Percentiles rank a stretch among this genome's conserved stretches.
Evolutionary conservation across 805 yeast species (phyloP).

Genomic region (Yamadazyma paraphyllophila): DNA sequence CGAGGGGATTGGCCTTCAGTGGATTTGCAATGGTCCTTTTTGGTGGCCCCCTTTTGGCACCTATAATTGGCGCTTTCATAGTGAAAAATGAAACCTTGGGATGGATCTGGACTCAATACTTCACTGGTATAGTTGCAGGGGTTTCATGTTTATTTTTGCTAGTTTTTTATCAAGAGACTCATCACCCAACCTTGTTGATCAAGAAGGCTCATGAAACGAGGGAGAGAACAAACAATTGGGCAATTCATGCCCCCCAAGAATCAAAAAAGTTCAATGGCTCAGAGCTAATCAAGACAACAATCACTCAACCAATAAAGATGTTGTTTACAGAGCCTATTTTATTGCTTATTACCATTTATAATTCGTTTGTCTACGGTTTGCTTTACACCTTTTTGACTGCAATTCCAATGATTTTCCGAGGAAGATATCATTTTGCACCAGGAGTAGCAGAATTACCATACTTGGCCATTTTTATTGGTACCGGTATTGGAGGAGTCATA

Average conservation of each 20-base stretch:
- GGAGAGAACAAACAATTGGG: conserved; percentile 43
- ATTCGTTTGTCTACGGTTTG: conserved; percentile 49
- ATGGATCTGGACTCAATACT: conserved; percentile 62
- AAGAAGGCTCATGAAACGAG: conserved; percentile 32
- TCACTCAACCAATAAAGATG: conserved; percentile 41
- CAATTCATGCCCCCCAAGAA: conserved; percentile 39
- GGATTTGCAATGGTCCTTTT: conserved; percentile 74
- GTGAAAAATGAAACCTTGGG: conserved; percentile 38
- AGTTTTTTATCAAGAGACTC: conserved; percentile 36
- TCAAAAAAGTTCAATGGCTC: conserved; percentile 26
- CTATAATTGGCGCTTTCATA: conserved; percentile 52
- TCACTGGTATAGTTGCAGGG: conserved; percentile 41
- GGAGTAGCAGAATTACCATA: conserved; percentile 80
- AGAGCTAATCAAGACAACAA: conserved; percentile 34
- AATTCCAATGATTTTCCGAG: conserved; percentile 44
- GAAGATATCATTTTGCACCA: conserved; percentile 54
- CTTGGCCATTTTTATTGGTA: conserved; percentile 70
- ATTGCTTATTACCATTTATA: conserved; percentile 43
- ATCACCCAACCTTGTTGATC: conserved; percentile 37
- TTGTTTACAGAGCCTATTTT: conserved; percentile 42
- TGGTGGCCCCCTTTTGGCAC: conserved; percentile 79
- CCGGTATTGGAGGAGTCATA: conserved; percentile 52
- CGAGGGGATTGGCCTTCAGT: conserved; percentile 75
- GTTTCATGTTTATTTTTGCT: conserved; percentile 31
- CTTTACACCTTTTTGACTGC: conserved; percentile 46